Percentiles rank a stretch among this genome's conserved stretches.
phyloP scores from a whole-genome alignment of 2,329 filamentous ascomycete species.

The Neonectria coccinea region DNA sequence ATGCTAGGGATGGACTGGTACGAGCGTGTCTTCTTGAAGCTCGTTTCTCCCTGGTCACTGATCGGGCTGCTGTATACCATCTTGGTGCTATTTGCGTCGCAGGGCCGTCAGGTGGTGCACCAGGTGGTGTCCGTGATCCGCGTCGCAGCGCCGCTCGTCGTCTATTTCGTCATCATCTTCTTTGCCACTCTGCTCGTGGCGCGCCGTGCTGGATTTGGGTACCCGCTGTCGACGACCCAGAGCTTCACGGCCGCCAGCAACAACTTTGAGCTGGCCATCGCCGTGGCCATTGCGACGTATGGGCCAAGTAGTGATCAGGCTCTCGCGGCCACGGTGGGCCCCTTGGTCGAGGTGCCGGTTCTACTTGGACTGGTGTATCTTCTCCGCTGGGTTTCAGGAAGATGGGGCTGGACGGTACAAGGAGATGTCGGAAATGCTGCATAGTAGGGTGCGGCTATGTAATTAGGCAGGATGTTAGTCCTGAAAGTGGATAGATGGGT shows the following conservation, averaged over 20 bases:
- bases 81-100: conserved; percentile 84
- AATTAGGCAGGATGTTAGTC: not conserved
- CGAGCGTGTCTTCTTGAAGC: conserved; percentile 75
- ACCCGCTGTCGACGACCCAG: conserved; percentile 78
- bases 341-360: conserved; percentile 88
- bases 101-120: conserved; percentile 80
- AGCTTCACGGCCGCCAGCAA: conserved; percentile 93
- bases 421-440: not conserved
- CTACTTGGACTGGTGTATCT: conserved; percentile 82
- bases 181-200: conserved; percentile 72
- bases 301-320: conserved; percentile 83
- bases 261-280: conserved; percentile 93
- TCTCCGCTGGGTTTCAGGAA: conserved; percentile 68
- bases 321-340: conserved; percentile 84
- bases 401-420: conserved; percentile 63
- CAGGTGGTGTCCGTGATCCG: conserved; percentile 87
- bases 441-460: not conserved
- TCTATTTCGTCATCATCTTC: conserved; percentile 86
- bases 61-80: conserved; percentile 90
- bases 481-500: not conserved
- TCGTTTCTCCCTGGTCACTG: conserved; percentile 78
- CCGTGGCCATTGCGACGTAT: conserved; percentile 85
- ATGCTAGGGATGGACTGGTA: conserved; percentile 71
- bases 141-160: conserved; percentile 82
- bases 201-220: conserved; percentile 77